Evolutionary conservation across 768 basidiomycete genomes (phyloP).

Genomic region (Pleurotus platypus): DNA sequence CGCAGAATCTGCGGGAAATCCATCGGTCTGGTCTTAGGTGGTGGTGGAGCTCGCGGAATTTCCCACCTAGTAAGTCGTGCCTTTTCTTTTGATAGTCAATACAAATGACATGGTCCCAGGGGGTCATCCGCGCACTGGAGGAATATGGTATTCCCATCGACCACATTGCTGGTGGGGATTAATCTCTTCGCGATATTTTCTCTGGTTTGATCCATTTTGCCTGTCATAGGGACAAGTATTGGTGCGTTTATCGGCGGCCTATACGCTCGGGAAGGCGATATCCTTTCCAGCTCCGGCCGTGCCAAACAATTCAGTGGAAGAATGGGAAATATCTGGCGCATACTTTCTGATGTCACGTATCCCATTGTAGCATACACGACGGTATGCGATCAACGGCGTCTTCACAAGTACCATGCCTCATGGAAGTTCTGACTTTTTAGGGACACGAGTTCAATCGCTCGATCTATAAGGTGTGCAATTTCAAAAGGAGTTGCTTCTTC

Average conservation of each 20-base stretch:
- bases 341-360: conserved; percentile 91
- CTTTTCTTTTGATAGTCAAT: conserved; percentile 2
- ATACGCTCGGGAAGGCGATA: conserved; percentile 91
- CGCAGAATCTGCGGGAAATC: conserved; percentile 89
- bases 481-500: neutral
- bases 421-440: conserved; percentile 34
- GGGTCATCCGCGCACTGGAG: conserved; percentile 88
- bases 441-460: conserved; percentile 94
- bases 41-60: conserved; percentile 89
- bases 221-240: conserved; percentile 70
- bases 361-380: conserved; percentile 93
- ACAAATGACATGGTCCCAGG: conserved; percentile 40
- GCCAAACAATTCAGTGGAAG: conserved; percentile 89
- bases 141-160: conserved; percentile 94
- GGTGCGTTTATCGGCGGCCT: conserved; percentile 91
- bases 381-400: conserved; percentile 23
- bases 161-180: conserved; percentile 69
- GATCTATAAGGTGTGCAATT: conserved; percentile 72
- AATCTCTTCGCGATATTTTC: neutral
- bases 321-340: conserved; percentile 93
- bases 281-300: conserved; percentile 80
- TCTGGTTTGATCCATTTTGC: conserved; percentile 6
- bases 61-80: conserved; percentile 32
- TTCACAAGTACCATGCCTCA: conserved; percentile 1
- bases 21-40: conserved; percentile 92